Evolutionary conservation across 1,284 basidiomycete genomes (phyloP).

Genomic region (Trametes sp.): DNA sequence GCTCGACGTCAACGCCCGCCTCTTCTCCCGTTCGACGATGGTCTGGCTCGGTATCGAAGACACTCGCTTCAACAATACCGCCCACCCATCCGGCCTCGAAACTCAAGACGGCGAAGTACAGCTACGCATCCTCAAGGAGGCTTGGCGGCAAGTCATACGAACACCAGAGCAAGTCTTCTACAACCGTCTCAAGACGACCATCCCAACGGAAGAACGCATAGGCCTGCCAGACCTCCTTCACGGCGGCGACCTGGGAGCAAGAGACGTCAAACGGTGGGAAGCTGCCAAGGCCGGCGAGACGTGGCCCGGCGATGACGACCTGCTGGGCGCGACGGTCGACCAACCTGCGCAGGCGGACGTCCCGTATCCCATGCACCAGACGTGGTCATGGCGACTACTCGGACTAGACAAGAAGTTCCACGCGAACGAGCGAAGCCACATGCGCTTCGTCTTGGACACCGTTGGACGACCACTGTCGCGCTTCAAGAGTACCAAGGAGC

Average conservation of each 20-base stretch:
- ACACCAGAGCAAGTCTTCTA: constrained; percentile 21
- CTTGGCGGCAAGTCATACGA: constrained; percentile 20
- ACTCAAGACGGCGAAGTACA: background rate
- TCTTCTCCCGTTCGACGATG: constrained; percentile 27
- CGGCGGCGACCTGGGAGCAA: constrained; percentile 17
- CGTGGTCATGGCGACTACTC: constrained; percentile 15
- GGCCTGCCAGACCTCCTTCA: constrained; percentile 8
- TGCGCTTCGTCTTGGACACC: constrained; percentile 22
- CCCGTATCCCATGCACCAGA: constrained; percentile 16
- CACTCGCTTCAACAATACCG: background rate
- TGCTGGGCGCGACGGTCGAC: background rate
- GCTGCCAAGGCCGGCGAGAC: background rate
- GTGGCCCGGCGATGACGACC: background rate
- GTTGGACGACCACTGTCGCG: constrained; percentile 22
- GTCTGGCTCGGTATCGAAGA: constrained; percentile 22
- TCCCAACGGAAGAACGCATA: background rate
- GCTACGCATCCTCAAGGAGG: constrained; percentile 27
- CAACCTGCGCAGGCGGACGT: background rate
- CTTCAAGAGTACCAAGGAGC: constrained; percentile 26
- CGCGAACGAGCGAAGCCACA: constrained; percentile 24
- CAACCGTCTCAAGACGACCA: constrained; percentile 1
- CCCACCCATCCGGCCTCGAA: background rate
- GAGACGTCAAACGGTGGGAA: constrained; percentile 15
- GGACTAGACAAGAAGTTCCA: background rate
- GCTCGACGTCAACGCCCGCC: constrained; percentile 18